A percentile compares a stretch with the other conserved stretches of the same genome.
These are phyloP conservation scores for Penicillium frequentans DNA, from an alignment of 2,329 filamentous ascomycete species.

Conservation along the genomic window DNA sequence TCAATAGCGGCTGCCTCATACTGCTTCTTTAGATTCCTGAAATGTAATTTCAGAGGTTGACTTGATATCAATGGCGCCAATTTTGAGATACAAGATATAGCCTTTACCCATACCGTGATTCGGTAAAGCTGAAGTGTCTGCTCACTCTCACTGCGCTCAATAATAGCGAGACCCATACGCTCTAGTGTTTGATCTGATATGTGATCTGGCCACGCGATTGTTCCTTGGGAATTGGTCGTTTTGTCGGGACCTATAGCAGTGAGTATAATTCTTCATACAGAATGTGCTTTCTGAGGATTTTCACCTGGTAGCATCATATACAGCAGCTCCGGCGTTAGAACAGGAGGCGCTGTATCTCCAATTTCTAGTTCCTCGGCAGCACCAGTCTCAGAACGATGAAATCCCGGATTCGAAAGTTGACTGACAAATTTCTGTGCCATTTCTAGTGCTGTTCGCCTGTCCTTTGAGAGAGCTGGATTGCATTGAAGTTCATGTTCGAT, in stretches of 20 bases:
- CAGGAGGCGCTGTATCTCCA: conserved; percentile 9
- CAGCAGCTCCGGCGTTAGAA: conserved; percentile 21
- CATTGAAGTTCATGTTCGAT: conserved; percentile 26
- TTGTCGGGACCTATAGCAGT: conserved; percentile 13
- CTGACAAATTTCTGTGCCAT: conserved; percentile 19
- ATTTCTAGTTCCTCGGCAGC: conserved; percentile 8
- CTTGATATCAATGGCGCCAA: conserved; percentile 18
- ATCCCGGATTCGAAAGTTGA: conserved; percentile 20
- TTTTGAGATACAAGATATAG: conserved; percentile 19
- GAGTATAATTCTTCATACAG: neutral
- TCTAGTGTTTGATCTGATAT: conserved; percentile 22
- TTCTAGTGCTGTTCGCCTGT: conserved; percentile 19
- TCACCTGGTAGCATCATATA: conserved; percentile 25
- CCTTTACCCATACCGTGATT: conserved; percentile 22
- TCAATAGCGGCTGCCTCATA: conserved; percentile 20
- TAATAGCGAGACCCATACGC: conserved; percentile 24
- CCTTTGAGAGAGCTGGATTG: conserved; percentile 21
- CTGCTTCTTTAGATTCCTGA: conserved; percentile 19
- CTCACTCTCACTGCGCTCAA: conserved; percentile 19
- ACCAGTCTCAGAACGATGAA: conserved; percentile 13
- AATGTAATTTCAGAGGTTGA: conserved; percentile 16
- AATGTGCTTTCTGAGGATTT: neutral
- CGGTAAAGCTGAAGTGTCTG: conserved; percentile 20
- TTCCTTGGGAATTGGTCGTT: conserved; percentile 21
- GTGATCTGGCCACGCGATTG: conserved; percentile 22